phyloP scores from a whole-genome alignment of 2,329 filamentous ascomycete species.

The Ceratocystis destructans region DNA sequence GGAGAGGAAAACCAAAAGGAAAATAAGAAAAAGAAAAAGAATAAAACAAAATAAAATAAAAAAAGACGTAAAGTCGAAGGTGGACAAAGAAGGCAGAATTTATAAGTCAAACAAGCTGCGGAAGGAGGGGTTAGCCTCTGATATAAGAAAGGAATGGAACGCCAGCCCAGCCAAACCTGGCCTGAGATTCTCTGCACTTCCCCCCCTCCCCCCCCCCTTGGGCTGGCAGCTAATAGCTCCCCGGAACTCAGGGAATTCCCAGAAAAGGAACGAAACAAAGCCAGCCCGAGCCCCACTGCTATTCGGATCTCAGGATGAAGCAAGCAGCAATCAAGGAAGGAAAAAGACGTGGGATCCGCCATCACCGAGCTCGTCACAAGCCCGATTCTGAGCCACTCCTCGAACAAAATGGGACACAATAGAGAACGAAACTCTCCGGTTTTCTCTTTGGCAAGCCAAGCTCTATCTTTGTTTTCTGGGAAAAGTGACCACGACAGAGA shows the following conservation, averaged over 20 bases:
- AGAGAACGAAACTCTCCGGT: background rate
- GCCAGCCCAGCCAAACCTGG: background rate
- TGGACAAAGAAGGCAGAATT: background rate
- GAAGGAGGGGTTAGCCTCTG: background rate
- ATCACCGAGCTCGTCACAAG: background rate
- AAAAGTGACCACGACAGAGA: background rate
- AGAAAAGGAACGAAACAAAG: background rate
- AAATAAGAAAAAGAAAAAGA: background rate
- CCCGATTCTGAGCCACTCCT: background rate
- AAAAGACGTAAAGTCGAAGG: background rate
- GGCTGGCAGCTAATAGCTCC: background rate
- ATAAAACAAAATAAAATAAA: background rate
- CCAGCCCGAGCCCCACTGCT: background rate
- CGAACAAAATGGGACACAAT: background rate
- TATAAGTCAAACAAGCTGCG: background rate
- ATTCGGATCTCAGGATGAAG: background rate
- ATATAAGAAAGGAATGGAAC: background rate
- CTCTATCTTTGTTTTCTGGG: background rate
- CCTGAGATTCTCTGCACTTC: background rate
- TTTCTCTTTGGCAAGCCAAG: background rate
- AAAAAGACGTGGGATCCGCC: background rate
- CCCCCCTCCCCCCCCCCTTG: background rate
- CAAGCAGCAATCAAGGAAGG: background rate
- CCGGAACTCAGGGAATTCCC: background rate
- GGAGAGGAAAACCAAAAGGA: background rate